Conservation (phyloP, 495 filamentous ascomycete genomes). For the Neurospora sp. region DNA sequence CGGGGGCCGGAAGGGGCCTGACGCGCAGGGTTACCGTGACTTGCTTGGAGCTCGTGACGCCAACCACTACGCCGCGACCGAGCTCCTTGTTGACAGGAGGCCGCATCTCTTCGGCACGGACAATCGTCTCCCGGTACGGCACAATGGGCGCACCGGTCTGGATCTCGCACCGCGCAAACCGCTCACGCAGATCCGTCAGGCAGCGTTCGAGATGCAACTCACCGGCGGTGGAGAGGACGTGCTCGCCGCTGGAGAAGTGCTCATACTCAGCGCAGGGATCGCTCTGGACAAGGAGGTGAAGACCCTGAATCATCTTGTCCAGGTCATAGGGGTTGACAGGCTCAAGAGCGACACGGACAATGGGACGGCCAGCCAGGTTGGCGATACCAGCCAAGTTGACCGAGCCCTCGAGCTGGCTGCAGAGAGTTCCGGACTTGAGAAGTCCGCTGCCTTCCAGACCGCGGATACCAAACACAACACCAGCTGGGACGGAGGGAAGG, state of each 20-base stretch:
- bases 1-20: constrained; percentile 61
- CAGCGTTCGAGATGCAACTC: constrained; percentile 93
- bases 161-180: constrained; percentile 92
- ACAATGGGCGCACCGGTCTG: constrained; percentile 91
- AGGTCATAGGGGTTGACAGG: constrained; percentile 80
- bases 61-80: constrained; percentile 71
- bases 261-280: constrained; percentile 96
- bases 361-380: constrained; percentile 66
- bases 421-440: constrained; percentile 89
- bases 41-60: constrained; percentile 73
- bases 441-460: constrained; percentile 78
- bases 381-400: constrained; percentile 82
- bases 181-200: constrained; percentile 82
- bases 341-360: constrained; percentile 90
- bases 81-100: constrained; percentile 76
- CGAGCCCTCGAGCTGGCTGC: constrained; percentile 77
- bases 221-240: constrained; percentile 88
- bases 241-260: constrained; percentile 84
- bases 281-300: constrained; percentile 82
- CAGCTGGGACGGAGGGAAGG: constrained; percentile 76
- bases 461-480: constrained; percentile 91
- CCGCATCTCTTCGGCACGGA: constrained; percentile 80
- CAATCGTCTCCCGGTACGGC: constrained; percentile 88
- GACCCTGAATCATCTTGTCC: constrained; percentile 83
- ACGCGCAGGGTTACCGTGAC: constrained; percentile 71